Percentiles rank a stretch among this genome's conserved stretches.
Evolutionary conservation across 495 filamentous ascomycete genomes (phyloP).

Genomic region (Aspergillus haitiensis): DNA sequence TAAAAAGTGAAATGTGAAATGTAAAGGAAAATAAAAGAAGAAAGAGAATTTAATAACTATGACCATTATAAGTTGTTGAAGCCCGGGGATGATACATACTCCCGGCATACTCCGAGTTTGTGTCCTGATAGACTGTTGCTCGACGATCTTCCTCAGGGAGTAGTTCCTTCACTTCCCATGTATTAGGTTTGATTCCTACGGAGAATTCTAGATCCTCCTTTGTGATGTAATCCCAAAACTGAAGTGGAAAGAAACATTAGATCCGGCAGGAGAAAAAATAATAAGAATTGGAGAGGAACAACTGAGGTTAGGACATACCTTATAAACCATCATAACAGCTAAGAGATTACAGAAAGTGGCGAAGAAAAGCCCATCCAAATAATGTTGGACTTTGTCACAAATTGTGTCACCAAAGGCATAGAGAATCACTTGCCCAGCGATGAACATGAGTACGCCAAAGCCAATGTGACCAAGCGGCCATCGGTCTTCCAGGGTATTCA

Average conservation of each 20-base stretch:
- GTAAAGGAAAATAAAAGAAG: background rate
- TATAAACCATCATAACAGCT: slow-evolving; percentile 99
- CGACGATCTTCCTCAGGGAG: slow-evolving; percentile 86
- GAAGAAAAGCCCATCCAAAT: slow-evolving; percentile 93
- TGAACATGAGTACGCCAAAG: slow-evolving; percentile 91
- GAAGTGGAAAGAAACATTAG: slow-evolving; percentile 18
- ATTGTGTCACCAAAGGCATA: slow-evolving; percentile 87
- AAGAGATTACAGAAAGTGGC: slow-evolving; percentile 91
- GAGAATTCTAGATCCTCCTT: slow-evolving; percentile 98
- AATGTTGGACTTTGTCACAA: slow-evolving; percentile 85
- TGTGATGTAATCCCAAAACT: slow-evolving; percentile 99
- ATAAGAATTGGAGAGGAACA: background rate
- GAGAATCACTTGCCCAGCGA: slow-evolving; percentile 87
- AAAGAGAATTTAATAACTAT: slow-evolving; percentile 32
- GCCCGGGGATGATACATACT: slow-evolving; percentile 59
- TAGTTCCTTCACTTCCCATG: slow-evolving; percentile 97
- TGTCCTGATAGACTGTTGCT: slow-evolving; percentile 72
- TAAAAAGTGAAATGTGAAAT: background rate
- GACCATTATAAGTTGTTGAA: slow-evolving; percentile 35
- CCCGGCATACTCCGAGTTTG: slow-evolving; percentile 56
- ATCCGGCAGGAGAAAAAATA: background rate
- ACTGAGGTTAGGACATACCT: slow-evolving; percentile 55
- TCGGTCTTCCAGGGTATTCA: slow-evolving; percentile 87
- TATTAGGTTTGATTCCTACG: slow-evolving; percentile 89
- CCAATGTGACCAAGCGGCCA: slow-evolving; percentile 93